phyloP scores from a whole-genome alignment of 768 basidiomycete species.

The Leccinellum albellum region DNA sequence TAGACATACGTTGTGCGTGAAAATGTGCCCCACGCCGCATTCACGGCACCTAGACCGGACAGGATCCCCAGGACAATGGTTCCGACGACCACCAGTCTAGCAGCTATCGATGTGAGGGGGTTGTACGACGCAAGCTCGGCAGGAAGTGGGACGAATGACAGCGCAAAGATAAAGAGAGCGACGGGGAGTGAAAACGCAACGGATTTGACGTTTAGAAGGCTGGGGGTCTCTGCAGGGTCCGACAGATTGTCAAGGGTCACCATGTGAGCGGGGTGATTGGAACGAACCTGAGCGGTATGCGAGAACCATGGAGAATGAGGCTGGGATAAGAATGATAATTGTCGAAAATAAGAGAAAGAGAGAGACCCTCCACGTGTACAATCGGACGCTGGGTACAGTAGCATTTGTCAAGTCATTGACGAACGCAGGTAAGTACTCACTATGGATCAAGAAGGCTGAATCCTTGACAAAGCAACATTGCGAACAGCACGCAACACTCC shows the following conservation, averaged over 20 bases:
- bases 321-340: constrained; percentile 65
- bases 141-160: constrained; percentile 71
- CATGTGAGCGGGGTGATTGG: background rate
- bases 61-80: constrained; percentile 75
- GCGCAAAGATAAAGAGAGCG: constrained; percentile 48
- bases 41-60: constrained; percentile 76
- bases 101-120: constrained; percentile 45
- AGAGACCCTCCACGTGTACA: constrained; percentile 67
- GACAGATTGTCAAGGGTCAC: background rate
- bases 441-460: constrained; percentile 47
- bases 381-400: constrained; percentile 44
- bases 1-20: constrained; percentile 23
- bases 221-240: constrained; percentile 20
- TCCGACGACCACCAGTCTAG: constrained; percentile 71
- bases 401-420: constrained; percentile 1
- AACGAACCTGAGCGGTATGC: constrained; percentile 37
- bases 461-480: constrained; percentile 71
- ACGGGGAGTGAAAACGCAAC: constrained; percentile 44
- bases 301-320: constrained; percentile 58
- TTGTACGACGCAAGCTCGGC: constrained; percentile 39
- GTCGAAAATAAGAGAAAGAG: constrained; percentile 54
- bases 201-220: constrained; percentile 18
- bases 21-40: constrained; percentile 52
- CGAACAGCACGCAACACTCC: constrained; percentile 70
- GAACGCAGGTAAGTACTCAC: constrained; percentile 38